phyloP scores from a whole-genome alignment of 108 stramenopile species.

The Cyclotella baltica region DNA sequence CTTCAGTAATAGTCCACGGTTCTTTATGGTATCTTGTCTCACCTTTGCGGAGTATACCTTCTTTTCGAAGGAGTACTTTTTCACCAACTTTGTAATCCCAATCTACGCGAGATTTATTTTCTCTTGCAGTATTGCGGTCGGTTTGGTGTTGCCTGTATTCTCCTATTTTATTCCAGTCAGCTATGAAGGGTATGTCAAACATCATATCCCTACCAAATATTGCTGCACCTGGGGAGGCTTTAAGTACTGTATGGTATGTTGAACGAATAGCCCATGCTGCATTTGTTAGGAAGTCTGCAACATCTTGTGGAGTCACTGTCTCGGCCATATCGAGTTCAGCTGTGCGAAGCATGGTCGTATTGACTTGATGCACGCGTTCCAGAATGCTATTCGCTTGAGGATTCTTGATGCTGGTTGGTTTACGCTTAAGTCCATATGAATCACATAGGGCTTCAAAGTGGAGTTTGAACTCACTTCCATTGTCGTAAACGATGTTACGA shows the following conservation, averaged over 20 bases:
- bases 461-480: slow-evolving; percentile 51
- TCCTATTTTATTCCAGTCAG: slow-evolving; percentile 40
- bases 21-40: background rate
- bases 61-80: slow-evolving; percentile 24
- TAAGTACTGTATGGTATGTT: slow-evolving; percentile 36
- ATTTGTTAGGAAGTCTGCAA: slow-evolving; percentile 24
- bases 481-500: slow-evolving; percentile 30
- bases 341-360: background rate
- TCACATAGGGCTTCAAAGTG: slow-evolving; percentile 31
- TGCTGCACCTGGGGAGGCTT: slow-evolving; percentile 31
- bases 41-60: background rate
- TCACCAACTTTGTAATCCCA: slow-evolving; percentile 31
- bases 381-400: slow-evolving; percentile 1
- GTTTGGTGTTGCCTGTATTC: slow-evolving; percentile 16
- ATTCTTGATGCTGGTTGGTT: background rate
- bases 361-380: background rate
- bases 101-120: background rate
- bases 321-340: slow-evolving; percentile 6
- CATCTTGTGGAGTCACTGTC: background rate
- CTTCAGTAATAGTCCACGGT: slow-evolving; percentile 18
- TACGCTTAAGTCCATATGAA: slow-evolving; percentile 23
- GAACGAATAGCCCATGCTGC: slow-evolving; percentile 40
- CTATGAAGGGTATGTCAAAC: slow-evolving; percentile 29
- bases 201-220: slow-evolving; percentile 40
- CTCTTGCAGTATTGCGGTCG: slow-evolving; percentile 21